Conservation (phyloP, 1,284 basidiomycete genomes). For the Malassezia yamatoensis region DNA sequence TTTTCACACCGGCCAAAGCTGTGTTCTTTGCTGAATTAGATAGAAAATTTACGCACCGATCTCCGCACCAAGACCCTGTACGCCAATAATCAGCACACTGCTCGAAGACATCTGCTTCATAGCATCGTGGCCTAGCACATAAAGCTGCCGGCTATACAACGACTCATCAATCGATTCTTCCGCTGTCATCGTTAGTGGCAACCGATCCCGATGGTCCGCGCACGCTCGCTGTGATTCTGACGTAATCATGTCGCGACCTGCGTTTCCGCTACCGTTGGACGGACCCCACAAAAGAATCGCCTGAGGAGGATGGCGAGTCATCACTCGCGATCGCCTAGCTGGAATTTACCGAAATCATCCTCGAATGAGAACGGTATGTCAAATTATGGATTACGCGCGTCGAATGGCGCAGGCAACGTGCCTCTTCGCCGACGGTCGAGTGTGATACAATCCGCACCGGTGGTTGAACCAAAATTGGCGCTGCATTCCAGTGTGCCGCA, state of each 20-base stretch:
- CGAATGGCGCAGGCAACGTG: background rate
- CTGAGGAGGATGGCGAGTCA: background rate
- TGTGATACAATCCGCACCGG: background rate
- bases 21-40: constrained; percentile 69
- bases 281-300: too few relatives aligned
- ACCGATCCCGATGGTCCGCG: constrained; percentile 1
- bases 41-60: constrained; percentile 54
- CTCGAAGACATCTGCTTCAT: constrained; percentile 99
- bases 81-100: constrained; percentile 85
- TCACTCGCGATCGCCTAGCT: constrained; percentile 2
- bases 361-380: background rate
- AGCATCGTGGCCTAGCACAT: constrained; percentile 53
- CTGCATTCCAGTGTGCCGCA: background rate
- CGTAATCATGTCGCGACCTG: background rate
- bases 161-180: constrained; percentile 28
- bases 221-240: background rate
- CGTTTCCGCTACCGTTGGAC: too few relatives aligned
- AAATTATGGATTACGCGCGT: background rate
- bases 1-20: constrained; percentile 91
- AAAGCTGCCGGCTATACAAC: constrained; percentile 45
- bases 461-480: background rate
- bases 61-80: constrained; percentile 88
- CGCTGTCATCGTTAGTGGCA: background rate
- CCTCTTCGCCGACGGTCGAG: background rate
- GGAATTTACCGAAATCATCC: background rate